A percentile compares a stretch with the other conserved stretches of the same genome.
phyloP scores from a whole-genome alignment of 495 filamentous ascomycete genomes.

The Hyaloscypha finlandica region DNA sequence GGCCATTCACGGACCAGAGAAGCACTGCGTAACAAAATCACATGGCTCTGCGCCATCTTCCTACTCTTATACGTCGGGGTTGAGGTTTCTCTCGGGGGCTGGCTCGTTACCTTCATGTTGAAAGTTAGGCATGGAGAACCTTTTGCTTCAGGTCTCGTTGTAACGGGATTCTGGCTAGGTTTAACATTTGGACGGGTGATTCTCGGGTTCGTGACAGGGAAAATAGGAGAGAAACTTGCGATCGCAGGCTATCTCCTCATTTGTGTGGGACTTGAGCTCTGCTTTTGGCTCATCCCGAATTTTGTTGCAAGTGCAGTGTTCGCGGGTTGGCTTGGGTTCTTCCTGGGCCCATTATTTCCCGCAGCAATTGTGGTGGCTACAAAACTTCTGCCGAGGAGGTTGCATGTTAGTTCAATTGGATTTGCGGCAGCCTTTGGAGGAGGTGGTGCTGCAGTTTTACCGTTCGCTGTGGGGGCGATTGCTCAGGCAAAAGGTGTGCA shows the following conservation, averaged over 20 bases:
- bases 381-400: constrained; percentile 73
- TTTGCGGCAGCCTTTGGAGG: constrained; percentile 84
- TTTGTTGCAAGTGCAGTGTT: constrained; percentile 73
- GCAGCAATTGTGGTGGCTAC: constrained; percentile 78
- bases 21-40: constrained; percentile 59
- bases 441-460: constrained; percentile 75
- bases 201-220: constrained; percentile 67
- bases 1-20: constrained; percentile 51
- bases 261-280: constrained; percentile 67
- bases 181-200: constrained; percentile 75
- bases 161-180: constrained; percentile 83
- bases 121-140: constrained; percentile 70
- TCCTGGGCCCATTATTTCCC: constrained; percentile 81
- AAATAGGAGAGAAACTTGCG: constrained; percentile 71
- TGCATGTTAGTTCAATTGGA: constrained; percentile 81
- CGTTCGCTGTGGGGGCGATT: constrained; percentile 76
- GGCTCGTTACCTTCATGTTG: constrained; percentile 88
- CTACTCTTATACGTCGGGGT: constrained; percentile 78
- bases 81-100: constrained; percentile 86
- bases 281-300: constrained; percentile 82
- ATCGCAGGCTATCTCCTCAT: constrained; percentile 61
- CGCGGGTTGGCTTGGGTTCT: constrained; percentile 73
- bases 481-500: constrained; percentile 78
- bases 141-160: constrained; percentile 74
- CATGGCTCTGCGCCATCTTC: constrained; percentile 78